Evolutionary conservation across 352 stramenopile genomes (phyloP).

Genomic region (Phytophthora tubulina): DNA sequence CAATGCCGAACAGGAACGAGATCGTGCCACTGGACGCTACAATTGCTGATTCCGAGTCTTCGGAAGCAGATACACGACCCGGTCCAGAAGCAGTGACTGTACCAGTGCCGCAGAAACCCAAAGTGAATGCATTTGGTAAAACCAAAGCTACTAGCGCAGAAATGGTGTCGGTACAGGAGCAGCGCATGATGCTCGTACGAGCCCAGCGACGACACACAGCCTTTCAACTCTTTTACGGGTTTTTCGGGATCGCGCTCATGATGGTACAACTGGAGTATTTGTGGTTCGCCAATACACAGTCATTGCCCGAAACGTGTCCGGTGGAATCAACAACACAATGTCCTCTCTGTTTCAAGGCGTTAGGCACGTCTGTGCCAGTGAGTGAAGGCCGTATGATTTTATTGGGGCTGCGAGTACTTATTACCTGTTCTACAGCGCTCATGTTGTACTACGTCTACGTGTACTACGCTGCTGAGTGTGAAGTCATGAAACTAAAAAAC

Average conservation of each 20-base stretch:
- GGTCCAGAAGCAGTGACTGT: conserved; percentile 29
- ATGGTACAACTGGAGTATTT: conserved; percentile 81
- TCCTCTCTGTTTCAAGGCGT: conserved; percentile 45
- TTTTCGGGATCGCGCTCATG: conserved; percentile 79
- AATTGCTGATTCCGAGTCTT: background rate
- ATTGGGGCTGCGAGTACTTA: conserved; percentile 68
- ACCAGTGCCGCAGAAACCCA: conserved; percentile 16
- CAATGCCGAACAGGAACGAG: conserved; percentile 70
- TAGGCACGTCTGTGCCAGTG: conserved; percentile 48
- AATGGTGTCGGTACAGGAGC: conserved; percentile 59
- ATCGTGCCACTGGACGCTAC: conserved; percentile 58
- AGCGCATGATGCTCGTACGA: conserved; percentile 55
- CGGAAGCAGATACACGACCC: conserved; percentile 10
- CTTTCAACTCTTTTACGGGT: conserved; percentile 77
- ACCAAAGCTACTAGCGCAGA: conserved; percentile 48
- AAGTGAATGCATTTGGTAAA: conserved; percentile 25
- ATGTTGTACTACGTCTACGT: conserved; percentile 77
- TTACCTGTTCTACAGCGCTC: conserved; percentile 70
- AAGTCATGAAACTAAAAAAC: conserved; percentile 87
- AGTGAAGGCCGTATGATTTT: conserved; percentile 72
- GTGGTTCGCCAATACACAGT: conserved; percentile 70
- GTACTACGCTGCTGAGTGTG: conserved; percentile 73
- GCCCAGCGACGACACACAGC: conserved; percentile 57
- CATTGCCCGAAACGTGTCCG: conserved; percentile 44
- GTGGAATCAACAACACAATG: conserved; percentile 49